phyloP scores from a whole-genome alignment of 768 basidiomycete genomes.

The Tylopilus plumbeoviolaceoides region DNA sequence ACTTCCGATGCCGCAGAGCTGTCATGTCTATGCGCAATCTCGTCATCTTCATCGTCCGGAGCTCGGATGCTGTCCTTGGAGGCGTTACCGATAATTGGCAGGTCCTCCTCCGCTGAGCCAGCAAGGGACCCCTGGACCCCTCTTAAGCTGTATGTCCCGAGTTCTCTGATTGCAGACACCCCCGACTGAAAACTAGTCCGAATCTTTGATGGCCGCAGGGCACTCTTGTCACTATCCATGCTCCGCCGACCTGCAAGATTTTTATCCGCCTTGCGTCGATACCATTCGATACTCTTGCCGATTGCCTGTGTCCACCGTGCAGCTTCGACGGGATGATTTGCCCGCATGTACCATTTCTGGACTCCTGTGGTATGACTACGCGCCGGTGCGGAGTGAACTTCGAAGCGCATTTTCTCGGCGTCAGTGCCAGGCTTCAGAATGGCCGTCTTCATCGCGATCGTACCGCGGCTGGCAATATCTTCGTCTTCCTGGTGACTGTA shows the following conservation, averaged over 20 bases:
- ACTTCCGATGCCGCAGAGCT: constrained; percentile 45
- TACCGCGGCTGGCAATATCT: constrained; percentile 76
- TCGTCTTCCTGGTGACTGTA: constrained; percentile 92
- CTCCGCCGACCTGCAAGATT: constrained; percentile 35
- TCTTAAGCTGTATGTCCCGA: constrained; percentile 22
- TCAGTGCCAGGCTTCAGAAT: constrained; percentile 49
- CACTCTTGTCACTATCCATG: constrained; percentile 47
- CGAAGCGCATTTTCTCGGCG: constrained; percentile 70
- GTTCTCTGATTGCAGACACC: constrained; percentile 19
- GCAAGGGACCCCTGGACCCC: constrained; percentile 24
- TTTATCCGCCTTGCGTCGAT: constrained; percentile 39
- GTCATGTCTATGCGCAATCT: constrained; percentile 37
- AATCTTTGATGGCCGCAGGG: constrained; percentile 26
- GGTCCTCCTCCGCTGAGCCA: constrained; percentile 20
- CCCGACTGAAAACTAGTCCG: constrained; percentile 32
- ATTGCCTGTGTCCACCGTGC: constrained; percentile 83
- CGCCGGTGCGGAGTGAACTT: constrained; percentile 63
- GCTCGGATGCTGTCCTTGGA: constrained; percentile 23
- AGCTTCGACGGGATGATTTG: constrained; percentile 86
- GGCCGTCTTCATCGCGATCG: constrained; percentile 83
- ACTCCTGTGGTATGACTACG: constrained; percentile 41
- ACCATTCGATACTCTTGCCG: constrained; percentile 68
- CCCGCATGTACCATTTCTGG: constrained; percentile 81
- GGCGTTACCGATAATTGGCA: not conserved
- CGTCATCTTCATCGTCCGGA: constrained; percentile 28